Percentiles rank a stretch among this genome's conserved stretches.
Conservation (phyloP, 768 basidiomycete genomes). For the Rhizopogon roseolus region DNA sequence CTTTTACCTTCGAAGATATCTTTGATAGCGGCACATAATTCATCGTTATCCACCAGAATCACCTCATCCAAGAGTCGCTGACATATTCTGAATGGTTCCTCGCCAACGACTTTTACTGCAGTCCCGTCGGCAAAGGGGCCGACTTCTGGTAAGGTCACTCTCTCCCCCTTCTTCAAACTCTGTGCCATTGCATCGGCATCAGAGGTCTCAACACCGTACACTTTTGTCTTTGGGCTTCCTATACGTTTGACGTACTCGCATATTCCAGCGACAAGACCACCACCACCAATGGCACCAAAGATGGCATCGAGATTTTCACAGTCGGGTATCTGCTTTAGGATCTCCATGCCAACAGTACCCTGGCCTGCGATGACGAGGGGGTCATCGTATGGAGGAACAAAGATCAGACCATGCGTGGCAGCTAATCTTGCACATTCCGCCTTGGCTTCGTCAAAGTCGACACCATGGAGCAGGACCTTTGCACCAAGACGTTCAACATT, state of each 20-base stretch:
- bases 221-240: slow-evolving; percentile 74
- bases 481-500: slow-evolving; percentile 95
- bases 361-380: slow-evolving; percentile 97
- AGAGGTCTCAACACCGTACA: slow-evolving; percentile 89
- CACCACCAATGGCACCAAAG: slow-evolving; percentile 91
- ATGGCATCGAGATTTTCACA: slow-evolving; percentile 78
- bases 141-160: slow-evolving; percentile 82
- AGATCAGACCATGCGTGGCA: slow-evolving; percentile 66
- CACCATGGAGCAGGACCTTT: slow-evolving; percentile 88
- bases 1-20: slow-evolving; percentile 91
- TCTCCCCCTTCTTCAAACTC: slow-evolving; percentile 76
- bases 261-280: slow-evolving; percentile 89
- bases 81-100: slow-evolving; percentile 93
- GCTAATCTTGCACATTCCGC: slow-evolving; percentile 88
- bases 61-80: slow-evolving; percentile 77
- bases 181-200: slow-evolving; percentile 93
- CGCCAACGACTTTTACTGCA: slow-evolving; percentile 92
- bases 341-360: slow-evolving; percentile 92
- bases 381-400: slow-evolving; percentile 97
- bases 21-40: slow-evolving; percentile 97
- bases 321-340: slow-evolving; percentile 81
- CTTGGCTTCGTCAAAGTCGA: slow-evolving; percentile 96
- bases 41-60: slow-evolving; percentile 88
- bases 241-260: slow-evolving; percentile 90
- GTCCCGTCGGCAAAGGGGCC: slow-evolving; percentile 98